phyloP scores from a whole-genome alignment of 2,329 filamentous ascomycete genomes.

The Pseudogymnoascus sp. region DNA sequence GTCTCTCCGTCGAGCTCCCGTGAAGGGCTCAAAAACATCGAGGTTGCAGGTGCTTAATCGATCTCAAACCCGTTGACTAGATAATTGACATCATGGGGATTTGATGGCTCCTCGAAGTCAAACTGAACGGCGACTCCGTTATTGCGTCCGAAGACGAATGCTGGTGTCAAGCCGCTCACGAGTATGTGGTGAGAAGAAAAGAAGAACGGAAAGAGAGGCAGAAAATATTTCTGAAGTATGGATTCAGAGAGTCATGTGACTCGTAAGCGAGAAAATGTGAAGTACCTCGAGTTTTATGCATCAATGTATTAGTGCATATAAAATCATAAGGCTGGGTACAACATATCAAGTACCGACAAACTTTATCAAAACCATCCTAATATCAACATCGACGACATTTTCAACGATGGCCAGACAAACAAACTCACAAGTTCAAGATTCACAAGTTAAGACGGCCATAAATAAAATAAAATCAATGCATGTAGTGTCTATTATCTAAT shows the following conservation, averaged over 20 bases:
- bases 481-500: slow-evolving; percentile 9
- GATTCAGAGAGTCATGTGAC: background rate
- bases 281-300: background rate
- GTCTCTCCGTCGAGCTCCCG: slow-evolving; percentile 7
- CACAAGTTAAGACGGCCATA: background rate
- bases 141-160: slow-evolving; percentile 1
- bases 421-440: too few relatives aligned
- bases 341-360: background rate
- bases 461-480: background rate
- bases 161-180: slow-evolving; percentile 6
- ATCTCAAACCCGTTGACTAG: slow-evolving; percentile 9
- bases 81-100: slow-evolving; percentile 9
- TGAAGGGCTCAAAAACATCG: slow-evolving; percentile 2
- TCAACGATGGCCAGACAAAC: background rate
- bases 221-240: slow-evolving; percentile 6
- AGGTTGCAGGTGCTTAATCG: slow-evolving; percentile 4
- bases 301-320: background rate
- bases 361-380: background rate
- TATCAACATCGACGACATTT: background rate
- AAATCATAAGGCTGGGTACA: background rate
- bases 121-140: slow-evolving; percentile 8
- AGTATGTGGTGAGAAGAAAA: background rate
- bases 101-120: slow-evolving; percentile 9
- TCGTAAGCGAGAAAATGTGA: background rate
- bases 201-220: background rate